phyloP scores from a whole-genome alignment of 2,329 filamentous ascomycete species.

The Fusarium azukiicola region DNA sequence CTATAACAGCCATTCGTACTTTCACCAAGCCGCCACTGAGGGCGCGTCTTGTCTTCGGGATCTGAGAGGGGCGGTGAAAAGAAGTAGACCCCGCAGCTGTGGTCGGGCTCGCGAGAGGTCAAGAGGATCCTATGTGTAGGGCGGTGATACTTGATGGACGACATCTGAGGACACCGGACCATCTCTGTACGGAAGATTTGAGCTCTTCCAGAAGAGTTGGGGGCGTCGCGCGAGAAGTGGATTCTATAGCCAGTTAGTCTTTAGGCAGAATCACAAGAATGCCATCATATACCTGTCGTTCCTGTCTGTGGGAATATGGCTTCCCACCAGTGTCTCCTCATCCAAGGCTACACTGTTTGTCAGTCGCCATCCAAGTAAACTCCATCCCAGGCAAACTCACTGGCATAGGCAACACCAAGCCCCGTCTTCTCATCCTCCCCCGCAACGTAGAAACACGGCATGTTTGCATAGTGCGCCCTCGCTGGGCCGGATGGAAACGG shows the following conservation, averaged over 20 bases:
- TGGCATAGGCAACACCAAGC: slow-evolving; percentile 67
- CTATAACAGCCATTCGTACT: slow-evolving; percentile 50
- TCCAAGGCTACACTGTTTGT: slow-evolving; percentile 56
- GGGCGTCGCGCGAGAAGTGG: slow-evolving; percentile 47
- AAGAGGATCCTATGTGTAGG: slow-evolving; percentile 67
- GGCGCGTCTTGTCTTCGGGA: slow-evolving; percentile 51
- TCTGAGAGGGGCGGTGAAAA: slow-evolving; percentile 62
- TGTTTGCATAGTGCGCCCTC: slow-evolving; percentile 56
- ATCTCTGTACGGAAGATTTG: slow-evolving; percentile 58
- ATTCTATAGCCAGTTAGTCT: slow-evolving; percentile 39
- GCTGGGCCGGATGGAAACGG: slow-evolving; percentile 58
- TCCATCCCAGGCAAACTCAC: slow-evolving; percentile 59
- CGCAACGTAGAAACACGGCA: slow-evolving; percentile 66
- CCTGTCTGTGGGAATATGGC: slow-evolving; percentile 67
- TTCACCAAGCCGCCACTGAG: slow-evolving; percentile 64
- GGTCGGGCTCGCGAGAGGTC: slow-evolving; percentile 62
- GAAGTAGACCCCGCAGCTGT: slow-evolving; percentile 59
- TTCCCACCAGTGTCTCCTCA: slow-evolving; percentile 61
- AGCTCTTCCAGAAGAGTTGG: slow-evolving; percentile 42
- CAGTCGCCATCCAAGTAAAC: slow-evolving; percentile 20
- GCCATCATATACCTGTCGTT: slow-evolving; percentile 63
- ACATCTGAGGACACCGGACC: slow-evolving; percentile 65
- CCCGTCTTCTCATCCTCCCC: slow-evolving; percentile 64
- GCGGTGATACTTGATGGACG: slow-evolving; percentile 71
- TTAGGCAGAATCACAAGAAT: too few relatives aligned